A percentile compares a stretch with the other conserved stretches of the same genome.
Evolutionary conservation across 805 yeast genomes (phyloP).

Genomic region (Candida corydali): DNA sequence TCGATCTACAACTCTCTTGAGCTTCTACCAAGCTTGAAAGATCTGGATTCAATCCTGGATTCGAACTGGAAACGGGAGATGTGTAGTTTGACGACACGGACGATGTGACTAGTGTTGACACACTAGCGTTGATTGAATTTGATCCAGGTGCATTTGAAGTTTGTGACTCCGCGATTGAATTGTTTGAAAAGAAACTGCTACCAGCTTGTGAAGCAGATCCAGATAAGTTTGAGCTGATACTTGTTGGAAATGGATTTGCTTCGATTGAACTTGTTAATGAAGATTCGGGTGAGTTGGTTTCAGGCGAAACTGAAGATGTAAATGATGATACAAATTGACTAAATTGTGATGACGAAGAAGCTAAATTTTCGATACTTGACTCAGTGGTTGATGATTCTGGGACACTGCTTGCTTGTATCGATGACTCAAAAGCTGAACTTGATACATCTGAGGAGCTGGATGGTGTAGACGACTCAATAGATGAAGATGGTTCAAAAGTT

Average conservation of each 20-base stretch:
- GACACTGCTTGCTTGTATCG: not conserved
- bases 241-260: not conserved
- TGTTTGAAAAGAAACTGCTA: not conserved
- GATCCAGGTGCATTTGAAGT: not conserved
- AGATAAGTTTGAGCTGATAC: not conserved
- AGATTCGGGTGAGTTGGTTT: not conserved
- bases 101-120: not conserved
- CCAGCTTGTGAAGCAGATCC: not conserved
- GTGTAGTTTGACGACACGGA: not conserved
- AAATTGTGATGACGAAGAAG: too few relatives aligned
- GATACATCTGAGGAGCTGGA: not conserved
- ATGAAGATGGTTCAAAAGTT: not conserved
- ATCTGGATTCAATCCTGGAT: not conserved
- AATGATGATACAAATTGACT: too few relatives aligned
- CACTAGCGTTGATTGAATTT: too few relatives aligned
- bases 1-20: slow-evolving; percentile 6
- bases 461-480: not conserved
- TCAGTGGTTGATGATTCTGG: not conserved
- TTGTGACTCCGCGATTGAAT: not conserved
- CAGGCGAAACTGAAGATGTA: not conserved
- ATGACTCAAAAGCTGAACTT: too few relatives aligned
- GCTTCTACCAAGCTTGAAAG: not conserved
- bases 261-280: not conserved
- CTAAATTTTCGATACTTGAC: not conserved
- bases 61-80: not conserved